Conservation (phyloP, 805 yeast species). For the Metschnikowia continentalis region DNA sequence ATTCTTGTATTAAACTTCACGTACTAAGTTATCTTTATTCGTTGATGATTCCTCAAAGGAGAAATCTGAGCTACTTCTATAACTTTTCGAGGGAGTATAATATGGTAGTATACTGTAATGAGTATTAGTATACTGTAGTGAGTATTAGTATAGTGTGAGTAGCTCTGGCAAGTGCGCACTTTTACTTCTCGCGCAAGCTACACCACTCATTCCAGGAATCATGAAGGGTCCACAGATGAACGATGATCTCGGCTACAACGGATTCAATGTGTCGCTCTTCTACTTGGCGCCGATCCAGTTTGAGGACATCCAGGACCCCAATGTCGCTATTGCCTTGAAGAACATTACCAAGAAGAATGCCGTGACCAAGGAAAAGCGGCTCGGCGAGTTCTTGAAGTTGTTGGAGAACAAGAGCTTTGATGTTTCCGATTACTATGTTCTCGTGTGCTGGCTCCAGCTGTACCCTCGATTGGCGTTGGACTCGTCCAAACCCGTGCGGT, state of each 20-base stretch:
- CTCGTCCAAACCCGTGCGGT: conserved; percentile 61
- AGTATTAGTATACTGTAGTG: too few relatives aligned
- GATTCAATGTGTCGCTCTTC: conserved; percentile 43
- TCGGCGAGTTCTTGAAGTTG: conserved; percentile 45
- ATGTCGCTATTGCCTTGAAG: conserved; percentile 64
- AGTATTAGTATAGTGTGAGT: too few relatives aligned
- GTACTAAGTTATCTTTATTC: too few relatives aligned
- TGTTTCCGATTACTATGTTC: conserved; percentile 45
- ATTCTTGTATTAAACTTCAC: too few relatives aligned
- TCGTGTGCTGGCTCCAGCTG: conserved; percentile 71
- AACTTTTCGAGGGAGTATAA: too few relatives aligned
- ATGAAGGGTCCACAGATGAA: conserved; percentile 2
- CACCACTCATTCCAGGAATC: not conserved
- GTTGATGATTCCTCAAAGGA: too few relatives aligned
- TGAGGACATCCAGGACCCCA: conserved; percentile 33
- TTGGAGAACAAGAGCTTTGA: conserved; percentile 24
- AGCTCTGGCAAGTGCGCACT: too few relatives aligned
- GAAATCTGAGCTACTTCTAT: too few relatives aligned
- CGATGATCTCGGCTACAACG: conserved; percentile 20
- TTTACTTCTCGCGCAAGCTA: not conserved
- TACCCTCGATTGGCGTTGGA: conserved; percentile 79
- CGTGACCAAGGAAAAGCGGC: conserved; percentile 80
- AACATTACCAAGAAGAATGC: conserved; percentile 73
- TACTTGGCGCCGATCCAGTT: conserved; percentile 76
- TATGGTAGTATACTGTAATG: too few relatives aligned